A percentile compares a stretch with the other conserved stretches of the same genome.
phyloP scores from a whole-genome alignment of 140 eudicot genomes.

The Oenanthe javanica region DNA sequence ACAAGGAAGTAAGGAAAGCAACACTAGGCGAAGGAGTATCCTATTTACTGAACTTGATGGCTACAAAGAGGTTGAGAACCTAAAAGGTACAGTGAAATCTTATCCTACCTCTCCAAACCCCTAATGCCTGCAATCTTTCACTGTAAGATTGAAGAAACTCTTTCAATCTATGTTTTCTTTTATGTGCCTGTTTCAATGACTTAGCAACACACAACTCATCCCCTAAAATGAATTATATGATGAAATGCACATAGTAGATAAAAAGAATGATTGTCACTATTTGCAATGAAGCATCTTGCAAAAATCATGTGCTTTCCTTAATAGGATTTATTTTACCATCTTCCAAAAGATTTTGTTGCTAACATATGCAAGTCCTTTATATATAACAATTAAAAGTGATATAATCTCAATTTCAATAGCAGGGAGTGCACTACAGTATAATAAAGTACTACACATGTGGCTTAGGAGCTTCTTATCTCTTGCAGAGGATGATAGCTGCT shows the following conservation, averaged over 20 bases:
- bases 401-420: background rate
- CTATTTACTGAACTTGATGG: conserved; percentile 10
- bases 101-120: background rate
- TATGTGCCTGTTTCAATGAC: background rate
- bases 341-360: too few relatives aligned
- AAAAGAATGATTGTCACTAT: too few relatives aligned
- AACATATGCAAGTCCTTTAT: too few relatives aligned
- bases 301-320: too few relatives aligned
- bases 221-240: background rate
- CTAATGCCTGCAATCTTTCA: background rate
- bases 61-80: conserved; percentile 7
- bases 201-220: background rate
- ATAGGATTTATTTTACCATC: too few relatives aligned
- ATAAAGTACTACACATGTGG: too few relatives aligned
- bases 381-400: background rate
- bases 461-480: background rate
- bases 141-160: background rate
- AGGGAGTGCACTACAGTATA: too few relatives aligned
- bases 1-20: conserved; percentile 26
- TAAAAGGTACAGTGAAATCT: background rate
- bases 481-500: background rate
- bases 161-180: background rate
- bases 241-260: background rate
- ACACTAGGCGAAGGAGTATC: conserved; percentile 31
- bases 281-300: too few relatives aligned